Base-by-base conservation (phyloP, 2,329 filamentous ascomycete genomes). In the Conoideocrella luteorostrata region DNA sequence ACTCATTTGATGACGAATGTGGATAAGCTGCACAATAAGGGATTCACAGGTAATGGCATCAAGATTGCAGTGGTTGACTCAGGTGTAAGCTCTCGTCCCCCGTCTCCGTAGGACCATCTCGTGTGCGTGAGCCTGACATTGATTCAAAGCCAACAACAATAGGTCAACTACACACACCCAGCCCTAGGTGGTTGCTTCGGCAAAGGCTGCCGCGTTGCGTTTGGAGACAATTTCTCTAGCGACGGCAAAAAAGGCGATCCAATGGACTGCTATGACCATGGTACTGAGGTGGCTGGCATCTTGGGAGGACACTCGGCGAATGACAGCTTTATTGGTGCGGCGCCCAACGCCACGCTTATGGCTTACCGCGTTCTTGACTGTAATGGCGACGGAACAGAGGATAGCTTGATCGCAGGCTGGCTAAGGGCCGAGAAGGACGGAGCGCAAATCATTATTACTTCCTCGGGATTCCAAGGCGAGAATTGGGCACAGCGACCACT, bases 401-500 rank as follows among this genome's bases (percentile, higher is more conserved):
- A 34, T 4, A 34, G 13, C 9, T 7, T 34, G 3, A 7, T 15
- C 7, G 32, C 32, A 7, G 32, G 10, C 9, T 34, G 32, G 32
- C 32, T 12, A 7, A 13, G 18, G 4, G 32, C 32, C 13, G 3
- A 12, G 4, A 34, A 34, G 10, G 32, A 34, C 32, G 32, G 32
- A 9, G 32, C 32, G 7, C 32, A 34, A 15, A 6, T 34, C 32
- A 34, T 34, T 15, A 17, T 34, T n/a, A 43, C 43, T 12, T 45
- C 43, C 6, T 18, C 18, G 5, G 23, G 34, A 11, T 12, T 39
- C 17, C 12, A 17, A 13, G 21, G 24, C 17, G 11, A 12, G 6
- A 17, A 28, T 32, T 45, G 43, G 43, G 11, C 38, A 18, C 7
- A 43, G 7, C n/a, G 33, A 7, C 34, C 29, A 6, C 15, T 43